Evolutionary conservation across 2,329 filamentous ascomycete species (phyloP), one percentile per base, ranked within the genome.

Genomic region (Atkinsonella hypoxylon): DNA sequence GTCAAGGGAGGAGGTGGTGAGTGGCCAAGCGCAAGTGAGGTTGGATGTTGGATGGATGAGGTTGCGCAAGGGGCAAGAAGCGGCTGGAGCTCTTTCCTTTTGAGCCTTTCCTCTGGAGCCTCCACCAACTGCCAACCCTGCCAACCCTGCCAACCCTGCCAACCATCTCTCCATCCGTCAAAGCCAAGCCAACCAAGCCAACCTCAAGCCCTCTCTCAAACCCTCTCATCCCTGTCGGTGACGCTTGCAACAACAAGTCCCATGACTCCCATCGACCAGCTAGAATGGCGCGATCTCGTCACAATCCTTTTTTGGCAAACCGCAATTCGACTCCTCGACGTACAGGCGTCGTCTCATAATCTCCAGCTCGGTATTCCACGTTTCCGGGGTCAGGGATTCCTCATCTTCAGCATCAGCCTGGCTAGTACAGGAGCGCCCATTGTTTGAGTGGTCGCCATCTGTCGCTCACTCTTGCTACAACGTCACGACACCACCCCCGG

Each of bases 21-120:
- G 38, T 40, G n/a, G 38, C 18, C n/a, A 40, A 10, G n/a, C 26
- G 13, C 39, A 41, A 45, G 42, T 39, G 45, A 45, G 50, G 50
- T 48, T 42, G 46, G 41, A 42, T 26, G 26, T 26, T 26, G 26
- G 26, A 7, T 39, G 42, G 41, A 45, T 31, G 46, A 22, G 31
- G 48, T 49, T 31, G 51, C 39, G 54, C 54, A 53, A 55, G 54
- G 54, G 54, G 47, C 54, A 47, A 20, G n/a, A 20, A 42, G 54
- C 34, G 51, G 45, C 46, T 49, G 50, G 46, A 18, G 50, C 50
- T 40, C 38, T 40, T 52, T 52, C 42, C 46, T 49, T 52, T 52
- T 49, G 46, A 47, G 22, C n/a, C n/a, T n/a, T 52, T 52, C 42
- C 46, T 49, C 49, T 52, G 46, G 46, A 47, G 22, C 44, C 49